Conservation (phyloP, 2,329 filamentous ascomycete species). For the Calonectria pauciramosa region DNA sequence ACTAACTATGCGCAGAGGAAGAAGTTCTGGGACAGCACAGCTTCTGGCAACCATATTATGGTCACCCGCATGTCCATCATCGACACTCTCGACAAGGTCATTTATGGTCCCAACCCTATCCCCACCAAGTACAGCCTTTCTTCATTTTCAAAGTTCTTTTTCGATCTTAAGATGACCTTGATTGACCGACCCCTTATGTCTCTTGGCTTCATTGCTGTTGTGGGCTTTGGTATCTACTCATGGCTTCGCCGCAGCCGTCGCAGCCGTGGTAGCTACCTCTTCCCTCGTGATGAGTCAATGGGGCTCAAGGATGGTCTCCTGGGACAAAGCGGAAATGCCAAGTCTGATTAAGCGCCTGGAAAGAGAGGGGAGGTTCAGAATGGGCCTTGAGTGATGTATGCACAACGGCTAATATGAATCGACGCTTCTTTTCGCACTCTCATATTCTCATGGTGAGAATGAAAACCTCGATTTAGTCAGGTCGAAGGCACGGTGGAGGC, state of each 20-base stretch:
- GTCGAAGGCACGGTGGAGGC: background rate
- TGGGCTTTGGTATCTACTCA: slow-evolving; percentile 66
- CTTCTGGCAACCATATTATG: slow-evolving; percentile 90
- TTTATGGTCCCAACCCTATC: slow-evolving; percentile 78
- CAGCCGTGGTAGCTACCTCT: slow-evolving; percentile 66
- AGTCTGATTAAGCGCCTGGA: slow-evolving; percentile 48
- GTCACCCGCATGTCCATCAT: slow-evolving; percentile 91
- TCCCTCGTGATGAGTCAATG: slow-evolving; percentile 71
- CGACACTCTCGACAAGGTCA: slow-evolving; percentile 83
- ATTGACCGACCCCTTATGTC: slow-evolving; percentile 72
- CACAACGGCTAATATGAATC: slow-evolving; percentile 1
- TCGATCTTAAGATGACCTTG: slow-evolving; percentile 72
- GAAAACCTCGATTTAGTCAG: background rate
- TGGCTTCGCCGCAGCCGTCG: slow-evolving; percentile 69
- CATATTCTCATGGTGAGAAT: background rate
- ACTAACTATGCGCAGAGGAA: slow-evolving; percentile 76
- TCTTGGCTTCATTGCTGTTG: slow-evolving; percentile 68
- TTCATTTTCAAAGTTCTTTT: slow-evolving; percentile 78
- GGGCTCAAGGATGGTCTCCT: slow-evolving; percentile 76
- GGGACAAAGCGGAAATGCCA: slow-evolving; percentile 56
- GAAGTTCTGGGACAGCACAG: slow-evolving; percentile 94
- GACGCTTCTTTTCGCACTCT: background rate
- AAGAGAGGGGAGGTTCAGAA: background rate
- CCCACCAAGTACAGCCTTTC: slow-evolving; percentile 83
- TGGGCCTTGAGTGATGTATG: background rate